phyloP scores from a whole-genome alignment of 441 rosid genomes.

The Breynia disticha region DNA sequence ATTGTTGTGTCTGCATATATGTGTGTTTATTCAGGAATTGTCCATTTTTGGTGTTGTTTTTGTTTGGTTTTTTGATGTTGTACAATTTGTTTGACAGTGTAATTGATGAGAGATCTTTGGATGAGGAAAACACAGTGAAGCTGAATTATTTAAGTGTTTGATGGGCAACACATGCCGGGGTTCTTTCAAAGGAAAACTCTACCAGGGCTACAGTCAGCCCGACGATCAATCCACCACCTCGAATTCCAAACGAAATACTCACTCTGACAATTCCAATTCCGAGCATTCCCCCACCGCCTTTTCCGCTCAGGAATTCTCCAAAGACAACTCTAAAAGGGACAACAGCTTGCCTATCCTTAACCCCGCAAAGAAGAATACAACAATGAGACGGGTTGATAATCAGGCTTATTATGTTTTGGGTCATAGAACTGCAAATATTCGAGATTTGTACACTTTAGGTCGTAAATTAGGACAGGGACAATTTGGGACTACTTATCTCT shows the following conservation, averaged over 20 bases:
- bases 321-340: constrained; percentile 27
- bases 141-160: constrained; percentile 32
- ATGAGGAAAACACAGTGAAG: constrained; percentile 35
- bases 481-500: constrained; percentile 81
- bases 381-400: constrained; percentile 70
- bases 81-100: constrained; percentile 17
- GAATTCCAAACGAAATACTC: constrained; percentile 30
- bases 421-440: constrained; percentile 72
- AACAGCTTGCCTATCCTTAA: constrained; percentile 24
- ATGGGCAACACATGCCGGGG: constrained; percentile 88
- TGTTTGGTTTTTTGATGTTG: constrained; percentile 10
- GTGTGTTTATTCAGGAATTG: too few relatives aligned
- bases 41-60: too few relatives aligned
- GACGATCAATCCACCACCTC: constrained; percentile 36
- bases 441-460: constrained; percentile 69
- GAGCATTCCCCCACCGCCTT: constrained; percentile 34
- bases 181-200: constrained; percentile 47
- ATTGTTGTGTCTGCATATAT: too few relatives aligned
- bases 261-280: constrained; percentile 32
- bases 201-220: constrained; percentile 67
- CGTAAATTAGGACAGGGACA: constrained; percentile 92
- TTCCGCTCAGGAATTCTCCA: constrained; percentile 31
- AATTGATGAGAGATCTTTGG: constrained; percentile 33
- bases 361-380: constrained; percentile 34
- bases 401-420: constrained; percentile 78